phyloP scores from a whole-genome alignment of 2,329 filamentous ascomycete species.

The Fusarium equiseti region DNA sequence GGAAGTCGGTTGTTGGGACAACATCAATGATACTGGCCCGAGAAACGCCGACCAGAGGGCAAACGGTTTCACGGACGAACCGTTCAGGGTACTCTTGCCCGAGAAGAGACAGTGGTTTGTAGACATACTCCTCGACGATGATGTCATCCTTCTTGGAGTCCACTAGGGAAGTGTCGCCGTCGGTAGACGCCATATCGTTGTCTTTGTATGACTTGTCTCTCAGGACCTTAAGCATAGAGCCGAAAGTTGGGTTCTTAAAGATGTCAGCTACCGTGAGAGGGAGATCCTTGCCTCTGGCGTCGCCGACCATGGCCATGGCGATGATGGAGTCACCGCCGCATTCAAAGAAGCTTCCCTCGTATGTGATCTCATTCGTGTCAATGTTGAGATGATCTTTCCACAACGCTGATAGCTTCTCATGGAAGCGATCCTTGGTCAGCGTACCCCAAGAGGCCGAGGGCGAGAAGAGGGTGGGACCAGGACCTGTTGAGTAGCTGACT shows the following conservation, averaged over 20 bases:
- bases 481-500: conserved; percentile 27
- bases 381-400: conserved; percentile 30
- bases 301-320: conserved; percentile 41
- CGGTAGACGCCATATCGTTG: conserved; percentile 13
- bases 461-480: conserved; percentile 9
- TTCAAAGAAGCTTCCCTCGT: conserved; percentile 36
- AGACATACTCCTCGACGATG: background rate
- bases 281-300: conserved; percentile 26
- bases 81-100: conserved; percentile 3
- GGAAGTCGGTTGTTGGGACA: conserved; percentile 41
- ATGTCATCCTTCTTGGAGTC: conserved; percentile 3
- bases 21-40: conserved; percentile 42
- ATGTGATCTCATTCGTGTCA: conserved; percentile 4
- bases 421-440: conserved; percentile 8
- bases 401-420: conserved; percentile 24
- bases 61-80: conserved; percentile 32
- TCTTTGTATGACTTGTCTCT: conserved; percentile 21
- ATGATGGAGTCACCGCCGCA: conserved; percentile 39
- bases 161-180: background rate
- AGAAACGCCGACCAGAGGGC: conserved; percentile 33
- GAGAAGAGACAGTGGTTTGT: conserved; percentile 25
- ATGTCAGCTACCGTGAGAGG: conserved; percentile 39
- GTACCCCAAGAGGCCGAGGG: conserved; percentile 8
- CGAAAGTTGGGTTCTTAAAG: conserved; percentile 36
- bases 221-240: conserved; percentile 24